These are phyloP conservation scores for Cunninghamia lanceolata DNA, from an alignment of 75 land plant genomes.

Conservation along the genomic window DNA sequence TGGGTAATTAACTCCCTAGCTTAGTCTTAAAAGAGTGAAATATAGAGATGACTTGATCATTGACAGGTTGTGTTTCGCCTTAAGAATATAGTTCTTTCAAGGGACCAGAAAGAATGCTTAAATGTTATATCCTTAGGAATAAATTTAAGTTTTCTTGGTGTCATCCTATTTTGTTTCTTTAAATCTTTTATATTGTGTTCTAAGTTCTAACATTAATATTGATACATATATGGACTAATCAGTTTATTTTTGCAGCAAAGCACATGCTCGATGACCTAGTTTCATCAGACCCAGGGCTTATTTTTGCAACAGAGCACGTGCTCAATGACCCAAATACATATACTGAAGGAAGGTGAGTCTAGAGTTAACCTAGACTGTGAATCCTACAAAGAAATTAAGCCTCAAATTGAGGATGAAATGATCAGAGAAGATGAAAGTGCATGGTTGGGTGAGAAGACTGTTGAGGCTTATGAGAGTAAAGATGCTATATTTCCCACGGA, in stretches of 20 bases:
- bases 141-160: neutral
- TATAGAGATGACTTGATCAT: neutral
- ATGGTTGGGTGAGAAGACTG: slow-evolving; percentile 21
- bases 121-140: neutral
- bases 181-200: neutral
- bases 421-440: slow-evolving; percentile 13
- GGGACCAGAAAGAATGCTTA: neutral
- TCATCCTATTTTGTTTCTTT: neutral
- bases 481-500: neutral
- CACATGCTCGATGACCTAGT: slow-evolving; percentile 16
- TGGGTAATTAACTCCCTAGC: neutral
- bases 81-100: neutral
- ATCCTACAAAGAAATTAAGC: slow-evolving; percentile 27
- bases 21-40: neutral
- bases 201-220: neutral
- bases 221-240: neutral
- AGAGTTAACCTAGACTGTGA: slow-evolving; percentile 38
- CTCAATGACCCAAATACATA: too few relatives aligned
- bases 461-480: slow-evolving; percentile 7
- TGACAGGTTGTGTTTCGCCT: neutral
- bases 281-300: slow-evolving; percentile 17
- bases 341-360: slow-evolving; percentile 40
- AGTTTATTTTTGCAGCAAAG: neutral
- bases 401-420: slow-evolving; percentile 22
- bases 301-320: too few relatives aligned